Base-by-base conservation (phyloP, 257 asterid species). In the Perilla frutescens region DNA sequence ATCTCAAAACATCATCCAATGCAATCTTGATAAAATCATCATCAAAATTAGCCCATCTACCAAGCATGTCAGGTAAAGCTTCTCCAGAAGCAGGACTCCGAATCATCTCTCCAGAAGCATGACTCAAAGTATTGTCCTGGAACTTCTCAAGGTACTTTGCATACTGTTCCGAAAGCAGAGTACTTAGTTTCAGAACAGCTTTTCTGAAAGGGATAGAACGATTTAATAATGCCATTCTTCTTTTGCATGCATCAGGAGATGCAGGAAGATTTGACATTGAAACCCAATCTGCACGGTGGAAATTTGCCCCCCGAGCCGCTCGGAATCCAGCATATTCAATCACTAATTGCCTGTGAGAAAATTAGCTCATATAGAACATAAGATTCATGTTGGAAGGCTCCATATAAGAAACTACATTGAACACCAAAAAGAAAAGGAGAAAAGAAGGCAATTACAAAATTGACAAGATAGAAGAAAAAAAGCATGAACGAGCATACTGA, bases 231-330 rank as follows among this genome's bases (percentile, higher is more conserved):
- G 97, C 66, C 91, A 94, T 91, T 88, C 99, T 89, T 83, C 99
- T 83, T 85, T 79, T 88, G 85, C 99, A 88, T 83, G 86, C 66
- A 61, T 77, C 80, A 69, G 93, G 96, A 59, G 96, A 85, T 14
- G 96, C 97, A 26, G 99, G 99, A 61, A 94, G 96, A 85, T 85
- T 86, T 68, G 81, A 68, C 77, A 94, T 81, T 12, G 96, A 81
- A 71, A 67, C 75, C 97, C 97, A 94, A 77, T 86, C 86, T 51
- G 82, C 84, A 66, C 97, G 92, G 81, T 88, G 85, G 83, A 80
- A 86, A 43, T 87, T 88, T 71, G 93, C 90, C 70, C 99, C 99
- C 70, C 79, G 87, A 81, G 88, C 83, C 81, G 96, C 96, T 82
- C 97, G 88, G 77, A 83, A 68, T 82, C 84, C 88, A 80, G 84